Evolutionary conservation across 371 early-diverging fungal species (phyloP).

Genomic region (Dichotomocladium elegans): DNA sequence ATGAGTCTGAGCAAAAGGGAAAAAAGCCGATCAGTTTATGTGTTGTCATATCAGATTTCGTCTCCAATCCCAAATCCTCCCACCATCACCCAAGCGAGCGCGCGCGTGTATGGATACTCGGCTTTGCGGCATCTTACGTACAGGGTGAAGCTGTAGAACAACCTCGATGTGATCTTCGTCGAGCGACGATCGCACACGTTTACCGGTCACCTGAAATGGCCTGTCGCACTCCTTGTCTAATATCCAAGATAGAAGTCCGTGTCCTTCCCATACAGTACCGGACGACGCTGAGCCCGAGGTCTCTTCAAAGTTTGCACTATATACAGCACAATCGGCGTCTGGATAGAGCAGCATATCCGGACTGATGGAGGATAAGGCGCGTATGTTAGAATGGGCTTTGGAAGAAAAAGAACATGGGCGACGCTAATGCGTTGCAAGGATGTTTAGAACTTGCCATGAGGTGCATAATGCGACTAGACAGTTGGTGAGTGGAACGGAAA

Average conservation of each 20-base stretch:
- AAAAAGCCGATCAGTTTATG: too few species aligned
- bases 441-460: slow-evolving; percentile 32
- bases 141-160: slow-evolving; percentile 38
- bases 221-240: slow-evolving; percentile 26
- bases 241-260: slow-evolving; percentile 46
- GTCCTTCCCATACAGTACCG: slow-evolving; percentile 42
- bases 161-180: slow-evolving; percentile 17
- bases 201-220: slow-evolving; percentile 6
- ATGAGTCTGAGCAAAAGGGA: slow-evolving; percentile 10
- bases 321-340: slow-evolving; percentile 41
- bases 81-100: too few species aligned
- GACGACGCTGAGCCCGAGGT: slow-evolving; percentile 8
- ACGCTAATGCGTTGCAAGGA: not conserved
- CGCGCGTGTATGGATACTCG: too few species aligned
- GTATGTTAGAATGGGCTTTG: not conserved
- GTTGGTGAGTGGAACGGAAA: slow-evolving; percentile 29
- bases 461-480: slow-evolving; percentile 41
- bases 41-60: too few species aligned
- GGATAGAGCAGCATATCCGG: slow-evolving; percentile 42
- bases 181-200: not conserved
- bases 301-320: slow-evolving; percentile 40
- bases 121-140: too few species aligned
- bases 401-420: too few species aligned
- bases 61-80: too few species aligned
- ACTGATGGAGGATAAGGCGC: slow-evolving; percentile 1